Evolutionary conservation across 371 early-diverging fungal species (phyloP), one percentile per base, ranked within the genome.

Genomic region (Mucor plumbeus): DNA sequence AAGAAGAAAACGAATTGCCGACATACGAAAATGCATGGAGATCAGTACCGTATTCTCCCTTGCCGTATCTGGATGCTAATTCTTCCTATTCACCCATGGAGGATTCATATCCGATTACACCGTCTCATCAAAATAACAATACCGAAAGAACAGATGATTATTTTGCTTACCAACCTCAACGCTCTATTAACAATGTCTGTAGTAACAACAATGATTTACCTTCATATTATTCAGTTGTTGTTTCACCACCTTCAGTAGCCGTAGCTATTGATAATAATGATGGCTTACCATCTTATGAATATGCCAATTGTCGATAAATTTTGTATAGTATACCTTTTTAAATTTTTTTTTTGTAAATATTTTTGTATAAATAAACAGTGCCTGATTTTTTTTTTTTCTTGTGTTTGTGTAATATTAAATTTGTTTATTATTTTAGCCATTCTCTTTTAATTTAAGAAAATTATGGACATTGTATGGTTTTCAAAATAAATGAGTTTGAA

Each of bases 21-120:
- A 67, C 77, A 4, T 77, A 77, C 59, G 77, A 77, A 60, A 72
- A 77, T n/a, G 75, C 72, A 1, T 67, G 67, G 55, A 61, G 70
- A 40, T 65, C 72, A 7, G 33, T 44, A 8, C 66, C 41, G 4
- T 77, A 74, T 61, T 61, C 62, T n/a, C 57, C 59, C 21, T 63
- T 61, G 9, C 47, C 63, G 9, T 56, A 55, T 53, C 56, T 62
- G n/a, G 43, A 43, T 38, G n/a, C 57, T 19, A 61, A 59, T 17
- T 56, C 61, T 8, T 50, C 65, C n/a, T 41, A 61, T 33, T 74
- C 74, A 14, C 70, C 70, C 26, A 40, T 34, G 34, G 71, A 70
- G 17, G 71, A 67, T n/a, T 14, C 57, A 33, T 55, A 19, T 21
- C 70, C 70, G 26, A 43, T 62, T 13, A 70, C 70, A 21, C 70